Evolutionary conservation across 768 basidiomycete genomes (phyloP), one percentile per base, ranked within the genome.

Genomic region (Leccinellum luteum): DNA sequence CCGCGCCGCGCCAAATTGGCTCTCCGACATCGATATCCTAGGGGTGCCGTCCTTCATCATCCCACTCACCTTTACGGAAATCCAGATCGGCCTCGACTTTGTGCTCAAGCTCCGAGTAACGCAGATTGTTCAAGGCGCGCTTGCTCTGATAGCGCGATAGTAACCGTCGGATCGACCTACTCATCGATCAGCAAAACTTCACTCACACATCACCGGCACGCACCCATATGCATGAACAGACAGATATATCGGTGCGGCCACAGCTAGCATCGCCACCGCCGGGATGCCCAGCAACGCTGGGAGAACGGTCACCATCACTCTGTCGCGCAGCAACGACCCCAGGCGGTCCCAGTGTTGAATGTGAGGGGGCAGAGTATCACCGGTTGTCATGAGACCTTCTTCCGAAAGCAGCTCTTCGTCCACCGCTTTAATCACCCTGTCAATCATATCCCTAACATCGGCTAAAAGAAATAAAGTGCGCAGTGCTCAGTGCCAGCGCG

Each of bases 311-410:
- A 53, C 30, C n/a, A 60, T 23, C 1, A 34, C 32, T 14, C 28
- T 55, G 23, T 51, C 34, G 19, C 53, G 35, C 14, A 64, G 19
- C 2, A 57, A 15, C 9, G 32, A 32, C 2, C 27, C 53, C 25
- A 64, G 54, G 21, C 56, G 56, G 17, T 61, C 30, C 63, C 59
- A 57, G 15, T 61, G 57, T 10, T 41, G n/a, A 41, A 41, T 41
- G n/a, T 41, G 38, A n/a, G 38, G 38, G n/a, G 38, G 38, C 38
- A 41, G n/a, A 9, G 38, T n/a, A n/a, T 41, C 38, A 10, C 38
- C 38, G 1, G 8, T 41, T n/a, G 38, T 41, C 38, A 41, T 41
- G 3, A 41, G n/a, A n/a, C n/a, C n/a, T 41, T 41, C 38, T 41
- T 41, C 38, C n/a, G 38, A 41, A n/a, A 41, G 38, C 17, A 41